Conservation (phyloP, 371 early-diverging fungal genomes). For the Rhizopus sp. region DNA sequence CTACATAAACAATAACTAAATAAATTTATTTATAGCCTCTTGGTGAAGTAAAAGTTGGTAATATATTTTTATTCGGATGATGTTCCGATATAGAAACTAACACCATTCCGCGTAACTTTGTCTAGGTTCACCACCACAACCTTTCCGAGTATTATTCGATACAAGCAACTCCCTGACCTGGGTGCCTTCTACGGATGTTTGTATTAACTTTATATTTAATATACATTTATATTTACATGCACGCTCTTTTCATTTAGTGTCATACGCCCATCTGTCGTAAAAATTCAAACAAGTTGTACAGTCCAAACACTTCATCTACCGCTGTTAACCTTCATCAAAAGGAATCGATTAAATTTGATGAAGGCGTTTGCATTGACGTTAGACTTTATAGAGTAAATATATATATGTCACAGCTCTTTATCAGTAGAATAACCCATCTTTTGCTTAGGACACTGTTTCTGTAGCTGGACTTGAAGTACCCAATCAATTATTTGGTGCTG, state of each 20-base stretch:
- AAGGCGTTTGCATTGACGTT: constrained; percentile 44
- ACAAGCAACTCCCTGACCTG: constrained; percentile 45
- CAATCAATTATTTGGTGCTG: constrained; percentile 44
- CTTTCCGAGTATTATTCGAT: constrained; percentile 44
- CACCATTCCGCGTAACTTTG: background rate
- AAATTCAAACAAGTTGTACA: constrained; percentile 28
- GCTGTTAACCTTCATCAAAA: constrained; percentile 42
- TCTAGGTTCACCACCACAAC: constrained; percentile 43
- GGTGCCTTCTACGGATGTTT: constrained; percentile 43
- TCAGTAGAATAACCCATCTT: constrained; percentile 5
- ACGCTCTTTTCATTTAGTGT: constrained; percentile 26
- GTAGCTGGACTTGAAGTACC: constrained; percentile 40
- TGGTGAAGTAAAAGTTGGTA: constrained; percentile 36
- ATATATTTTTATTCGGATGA: background rate
- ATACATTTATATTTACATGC: background rate
- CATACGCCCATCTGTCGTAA: constrained; percentile 37
- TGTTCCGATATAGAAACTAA: constrained; percentile 8
- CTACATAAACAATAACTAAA: background rate
- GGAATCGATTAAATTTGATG: constrained; percentile 38
- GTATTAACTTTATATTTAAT: constrained; percentile 7
- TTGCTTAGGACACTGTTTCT: constrained; percentile 39
- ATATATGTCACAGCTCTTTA: background rate
- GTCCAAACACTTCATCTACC: constrained; percentile 34
- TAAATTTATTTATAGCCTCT: constrained; percentile 14
- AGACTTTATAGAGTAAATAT: constrained; percentile 39